A percentile compares a stretch with the other conserved stretches of the same genome.
Evolutionary conservation across 306 rosid genomes (phyloP).

Genomic region (Albizia julibrissin): DNA sequence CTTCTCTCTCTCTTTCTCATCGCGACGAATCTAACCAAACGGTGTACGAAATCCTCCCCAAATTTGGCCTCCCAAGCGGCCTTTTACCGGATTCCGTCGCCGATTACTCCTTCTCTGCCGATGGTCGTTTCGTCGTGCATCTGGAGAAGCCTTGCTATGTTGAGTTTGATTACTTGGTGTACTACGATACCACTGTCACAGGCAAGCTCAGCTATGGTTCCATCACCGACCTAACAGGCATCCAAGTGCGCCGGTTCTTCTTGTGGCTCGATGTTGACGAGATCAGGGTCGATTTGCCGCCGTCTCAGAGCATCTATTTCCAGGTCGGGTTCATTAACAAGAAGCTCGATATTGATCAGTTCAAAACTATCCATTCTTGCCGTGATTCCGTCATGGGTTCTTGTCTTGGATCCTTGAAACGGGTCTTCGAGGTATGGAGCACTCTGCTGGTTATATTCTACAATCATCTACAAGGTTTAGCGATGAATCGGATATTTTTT

Average conservation of each 20-base stretch:
- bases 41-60: constrained; percentile 72
- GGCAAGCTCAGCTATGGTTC: constrained; percentile 82
- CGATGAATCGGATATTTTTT: neutral
- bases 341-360: constrained; percentile 77
- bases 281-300: constrained; percentile 95
- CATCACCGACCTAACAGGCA: constrained; percentile 69
- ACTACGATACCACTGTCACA: constrained; percentile 62
- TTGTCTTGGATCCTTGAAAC: constrained; percentile 36
- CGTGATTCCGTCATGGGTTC: constrained; percentile 37
- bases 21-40: constrained; percentile 22
- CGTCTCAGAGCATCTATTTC: constrained; percentile 73
- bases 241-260: constrained; percentile 70
- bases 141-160: constrained; percentile 68
- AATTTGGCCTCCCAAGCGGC: constrained; percentile 79
- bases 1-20: constrained; percentile 9
- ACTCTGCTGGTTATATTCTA: neutral
- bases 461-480: neutral
- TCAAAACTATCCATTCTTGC: constrained; percentile 70
- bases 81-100: constrained; percentile 70
- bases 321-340: constrained; percentile 84
- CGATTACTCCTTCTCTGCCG: constrained; percentile 55
- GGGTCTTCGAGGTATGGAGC: constrained; percentile 48
- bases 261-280: constrained; percentile 84
- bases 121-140: constrained; percentile 64
- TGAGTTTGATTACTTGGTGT: constrained; percentile 72